These are phyloP conservation scores for Serendipita sp. DNA, from an alignment of 768 basidiomycete genomes.

Conservation along the genomic window DNA sequence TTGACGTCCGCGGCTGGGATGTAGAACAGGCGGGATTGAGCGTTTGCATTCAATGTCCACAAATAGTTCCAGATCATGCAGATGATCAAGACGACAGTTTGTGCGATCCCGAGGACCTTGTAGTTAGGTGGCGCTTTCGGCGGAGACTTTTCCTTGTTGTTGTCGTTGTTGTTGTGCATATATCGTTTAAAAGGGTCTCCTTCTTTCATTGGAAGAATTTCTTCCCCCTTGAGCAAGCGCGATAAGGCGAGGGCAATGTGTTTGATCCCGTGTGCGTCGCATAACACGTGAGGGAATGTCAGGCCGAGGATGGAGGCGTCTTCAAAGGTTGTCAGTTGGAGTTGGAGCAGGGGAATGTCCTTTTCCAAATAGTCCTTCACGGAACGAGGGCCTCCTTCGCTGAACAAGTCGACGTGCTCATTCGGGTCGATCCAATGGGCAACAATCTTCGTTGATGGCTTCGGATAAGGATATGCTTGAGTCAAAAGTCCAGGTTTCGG, in stretches of 20 bases:
- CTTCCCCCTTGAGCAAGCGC: not conserved
- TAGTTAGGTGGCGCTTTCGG: not conserved
- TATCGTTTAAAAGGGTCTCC: no score
- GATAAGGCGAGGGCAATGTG: not conserved
- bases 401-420: no score
- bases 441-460: no score
- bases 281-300: not conserved
- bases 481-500: constrained; percentile 1
- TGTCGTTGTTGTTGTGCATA: no score
- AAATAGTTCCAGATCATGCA: not conserved
- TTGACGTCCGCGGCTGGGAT: not conserved
- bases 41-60: no score
- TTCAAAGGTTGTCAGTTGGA: not conserved
- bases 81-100: not conserved
- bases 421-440: no score
- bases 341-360: not conserved
- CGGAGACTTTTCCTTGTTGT: not conserved
- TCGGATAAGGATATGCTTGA: not conserved
- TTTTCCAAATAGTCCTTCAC: not conserved
- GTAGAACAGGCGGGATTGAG: not conserved
- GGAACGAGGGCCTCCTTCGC: no score
- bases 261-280: not conserved
- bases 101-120: not conserved
- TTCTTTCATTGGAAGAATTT: not conserved
- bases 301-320: not conserved